These are phyloP conservation scores for Gilbertella persicaria DNA, from an alignment of 371 early-diverging fungal species.

Conservation along the genomic window DNA sequence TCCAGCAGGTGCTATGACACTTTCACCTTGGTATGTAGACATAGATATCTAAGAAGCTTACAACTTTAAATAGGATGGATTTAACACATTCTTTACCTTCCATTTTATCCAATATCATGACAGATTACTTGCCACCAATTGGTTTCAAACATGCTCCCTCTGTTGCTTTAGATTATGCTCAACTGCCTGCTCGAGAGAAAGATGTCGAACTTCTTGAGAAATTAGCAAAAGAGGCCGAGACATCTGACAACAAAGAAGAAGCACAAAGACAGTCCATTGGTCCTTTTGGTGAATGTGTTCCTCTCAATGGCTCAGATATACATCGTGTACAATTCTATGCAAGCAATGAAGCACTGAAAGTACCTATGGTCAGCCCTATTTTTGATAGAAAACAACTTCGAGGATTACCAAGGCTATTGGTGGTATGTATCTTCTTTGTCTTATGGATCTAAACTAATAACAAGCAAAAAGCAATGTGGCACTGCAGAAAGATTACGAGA, in stretches of 20 bases:
- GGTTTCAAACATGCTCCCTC: conserved; percentile 53
- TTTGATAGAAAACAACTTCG: conserved; percentile 40
- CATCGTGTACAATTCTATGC: conserved; percentile 62
- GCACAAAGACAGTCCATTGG: conserved; percentile 30
- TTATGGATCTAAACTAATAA: not conserved
- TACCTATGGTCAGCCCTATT: conserved; percentile 54
- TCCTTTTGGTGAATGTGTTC: conserved; percentile 33
- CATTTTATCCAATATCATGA: conserved; percentile 51
- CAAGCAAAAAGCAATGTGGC: conserved; percentile 55
- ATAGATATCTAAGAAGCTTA: not conserved
- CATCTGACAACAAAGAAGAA: conserved; percentile 10
- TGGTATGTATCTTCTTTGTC: conserved; percentile 33
- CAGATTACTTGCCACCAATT: conserved; percentile 63
- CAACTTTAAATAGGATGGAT: conserved; percentile 43
- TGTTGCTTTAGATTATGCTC: conserved; percentile 37
- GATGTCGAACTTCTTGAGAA: conserved; percentile 7
- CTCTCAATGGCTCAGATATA: conserved; percentile 27
- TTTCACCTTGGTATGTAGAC: conserved; percentile 47
- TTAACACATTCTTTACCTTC: conserved; percentile 69
- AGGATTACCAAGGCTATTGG: conserved; percentile 45
- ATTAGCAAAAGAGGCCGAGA: conserved; percentile 5
- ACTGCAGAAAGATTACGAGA: conserved; percentile 68
- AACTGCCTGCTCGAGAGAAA: conserved; percentile 24
- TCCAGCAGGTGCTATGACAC: conserved; percentile 50
- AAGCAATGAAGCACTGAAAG: conserved; percentile 42